Conservation (phyloP, 805 yeast genomes). For the Saccharomyces kudriavzevii region DNA sequence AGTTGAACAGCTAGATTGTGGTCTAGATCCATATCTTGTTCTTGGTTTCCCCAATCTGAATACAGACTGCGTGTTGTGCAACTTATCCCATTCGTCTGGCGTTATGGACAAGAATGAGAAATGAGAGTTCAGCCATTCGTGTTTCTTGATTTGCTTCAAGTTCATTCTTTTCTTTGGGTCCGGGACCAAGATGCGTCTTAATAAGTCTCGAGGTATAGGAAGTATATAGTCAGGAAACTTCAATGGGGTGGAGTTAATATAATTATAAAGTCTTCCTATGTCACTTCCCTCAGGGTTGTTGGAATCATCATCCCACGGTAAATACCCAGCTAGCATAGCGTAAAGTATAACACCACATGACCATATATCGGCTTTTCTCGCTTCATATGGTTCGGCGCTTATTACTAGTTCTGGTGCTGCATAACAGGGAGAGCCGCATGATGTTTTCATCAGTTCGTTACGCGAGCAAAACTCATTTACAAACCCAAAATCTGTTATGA, state of each 20-base stretch:
- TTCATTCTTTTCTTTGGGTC: constrained; percentile 73
- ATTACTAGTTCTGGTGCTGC: constrained; percentile 97
- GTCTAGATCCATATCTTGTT: constrained; percentile 9
- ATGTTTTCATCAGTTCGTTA: constrained; percentile 81
- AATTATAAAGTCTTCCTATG: constrained; percentile 80
- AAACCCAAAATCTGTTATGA: constrained; percentile 89
- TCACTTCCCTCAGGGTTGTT: constrained; percentile 93
- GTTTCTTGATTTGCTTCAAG: constrained; percentile 64
- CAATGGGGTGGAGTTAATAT: constrained; percentile 82
- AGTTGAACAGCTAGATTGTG: constrained; percentile 30
- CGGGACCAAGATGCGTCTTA: constrained; percentile 73
- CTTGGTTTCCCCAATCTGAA: constrained; percentile 9
- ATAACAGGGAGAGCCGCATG: constrained; percentile 96
- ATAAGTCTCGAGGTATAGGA: constrained; percentile 84
- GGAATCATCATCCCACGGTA: constrained; percentile 97
- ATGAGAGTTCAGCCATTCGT: constrained; percentile 82
- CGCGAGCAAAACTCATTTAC: constrained; percentile 64
- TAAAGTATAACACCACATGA: constrained; percentile 91
- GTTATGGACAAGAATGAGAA: constrained; percentile 77
- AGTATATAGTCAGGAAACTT: constrained; percentile 92
- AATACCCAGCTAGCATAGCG: constrained; percentile 95
- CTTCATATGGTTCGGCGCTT: constrained; percentile 84
- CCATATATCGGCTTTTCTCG: constrained; percentile 94
- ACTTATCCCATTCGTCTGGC: constrained; percentile 84
- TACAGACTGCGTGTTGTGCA: constrained; percentile 10